Percentiles rank a stretch among this genome's conserved stretches.
Evolutionary conservation across 345 rosid species (phyloP).

Genomic region (Garcia nutans): DNA sequence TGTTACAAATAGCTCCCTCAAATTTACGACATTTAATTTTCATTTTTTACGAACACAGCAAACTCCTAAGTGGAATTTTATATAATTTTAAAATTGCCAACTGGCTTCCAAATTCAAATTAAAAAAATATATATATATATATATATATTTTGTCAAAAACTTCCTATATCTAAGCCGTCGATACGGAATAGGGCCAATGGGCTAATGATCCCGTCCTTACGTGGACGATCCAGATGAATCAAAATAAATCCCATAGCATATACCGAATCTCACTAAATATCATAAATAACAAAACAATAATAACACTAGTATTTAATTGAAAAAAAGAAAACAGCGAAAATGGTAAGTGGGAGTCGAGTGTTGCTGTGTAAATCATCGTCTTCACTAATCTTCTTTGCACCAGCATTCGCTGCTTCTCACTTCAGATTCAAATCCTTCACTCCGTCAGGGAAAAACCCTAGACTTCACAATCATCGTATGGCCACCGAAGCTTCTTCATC

Average conservation of each 20-base stretch:
- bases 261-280: not conserved
- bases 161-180: not conserved
- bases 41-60: too few species aligned
- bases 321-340: slow-evolving; percentile 3
- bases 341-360: slow-evolving; percentile 52
- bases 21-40: too few species aligned
- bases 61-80: too few species aligned
- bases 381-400: slow-evolving; percentile 37
- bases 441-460: slow-evolving; percentile 26
- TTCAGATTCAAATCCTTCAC: slow-evolving; percentile 39
- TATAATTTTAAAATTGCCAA: too few species aligned
- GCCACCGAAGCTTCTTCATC: slow-evolving; percentile 46
- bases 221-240: slow-evolving; percentile 1
- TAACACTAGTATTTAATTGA: not conserved
- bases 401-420: slow-evolving; percentile 42
- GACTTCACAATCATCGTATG: slow-evolving; percentile 40
- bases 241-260: not conserved
- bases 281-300: not conserved
- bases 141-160: too few species aligned
- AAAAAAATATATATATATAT: too few species aligned
- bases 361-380: slow-evolving; percentile 46
- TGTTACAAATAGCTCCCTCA: too few species aligned
- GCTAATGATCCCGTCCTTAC: not conserved
- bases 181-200: not conserved
- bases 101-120: too few species aligned